Evolutionary conservation across 2,329 filamentous ascomycete genomes (phyloP).

Genomic region (Pyrenochaeta sp.): DNA sequence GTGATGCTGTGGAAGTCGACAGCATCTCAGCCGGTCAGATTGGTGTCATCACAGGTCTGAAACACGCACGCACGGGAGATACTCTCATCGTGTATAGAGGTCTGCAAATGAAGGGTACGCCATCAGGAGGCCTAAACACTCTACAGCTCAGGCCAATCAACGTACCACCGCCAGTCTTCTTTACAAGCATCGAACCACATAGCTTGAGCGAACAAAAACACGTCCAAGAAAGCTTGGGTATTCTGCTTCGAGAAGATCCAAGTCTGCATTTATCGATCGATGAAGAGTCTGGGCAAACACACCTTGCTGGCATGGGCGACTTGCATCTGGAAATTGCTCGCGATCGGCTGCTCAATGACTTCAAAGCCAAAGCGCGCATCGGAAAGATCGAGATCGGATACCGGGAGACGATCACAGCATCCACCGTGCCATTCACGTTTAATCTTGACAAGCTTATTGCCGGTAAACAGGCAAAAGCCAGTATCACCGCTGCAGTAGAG

Average conservation of each 20-base stretch:
- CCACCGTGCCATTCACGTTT: slow-evolving; percentile 65
- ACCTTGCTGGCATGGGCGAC: slow-evolving; percentile 95
- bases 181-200: slow-evolving; percentile 88
- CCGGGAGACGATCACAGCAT: slow-evolving; percentile 76
- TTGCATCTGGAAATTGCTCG: slow-evolving; percentile 93
- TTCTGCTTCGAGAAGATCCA: slow-evolving; percentile 89
- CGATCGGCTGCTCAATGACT: slow-evolving; percentile 85
- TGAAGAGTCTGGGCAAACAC: slow-evolving; percentile 90
- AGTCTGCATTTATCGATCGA: slow-evolving; percentile 86
- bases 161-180: slow-evolving; percentile 93
- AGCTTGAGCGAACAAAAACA: slow-evolving; percentile 81
- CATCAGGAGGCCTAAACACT: slow-evolving; percentile 73
- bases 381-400: slow-evolving; percentile 96
- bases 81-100: slow-evolving; percentile 81
- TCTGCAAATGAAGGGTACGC: slow-evolving; percentile 66
- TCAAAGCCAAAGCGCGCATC: slow-evolving; percentile 86
- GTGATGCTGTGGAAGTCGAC: slow-evolving; percentile 83
- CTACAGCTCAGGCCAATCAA: slow-evolving; percentile 87
- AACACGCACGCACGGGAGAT: slow-evolving; percentile 91
- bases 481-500: slow-evolving; percentile 73
- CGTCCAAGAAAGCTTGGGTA: slow-evolving; percentile 76
- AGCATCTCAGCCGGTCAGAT: slow-evolving; percentile 88
- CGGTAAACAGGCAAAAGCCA: slow-evolving; percentile 79
- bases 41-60: slow-evolving; percentile 89
- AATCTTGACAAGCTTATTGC: slow-evolving; percentile 82